Evolutionary conservation across 2,329 filamentous ascomycete species (phyloP).

Genomic region (Dactylellina haptotyla): DNA sequence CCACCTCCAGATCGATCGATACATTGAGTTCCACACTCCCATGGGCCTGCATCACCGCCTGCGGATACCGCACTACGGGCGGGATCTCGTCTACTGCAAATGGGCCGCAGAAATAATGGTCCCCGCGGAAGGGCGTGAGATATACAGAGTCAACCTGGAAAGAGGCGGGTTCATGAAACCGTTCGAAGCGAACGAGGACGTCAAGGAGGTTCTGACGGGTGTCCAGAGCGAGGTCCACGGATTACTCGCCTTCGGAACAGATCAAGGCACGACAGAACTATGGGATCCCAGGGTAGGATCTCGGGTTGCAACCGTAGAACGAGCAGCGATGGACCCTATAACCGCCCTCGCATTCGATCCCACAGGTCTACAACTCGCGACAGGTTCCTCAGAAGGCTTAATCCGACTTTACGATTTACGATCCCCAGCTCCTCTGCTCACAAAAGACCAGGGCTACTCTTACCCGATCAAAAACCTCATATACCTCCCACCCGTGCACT

Average conservation of each 20-base stretch:
- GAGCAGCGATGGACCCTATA: constrained; percentile 50
- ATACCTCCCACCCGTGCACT: constrained; percentile 69
- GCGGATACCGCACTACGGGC: constrained; percentile 90
- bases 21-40: constrained; percentile 91
- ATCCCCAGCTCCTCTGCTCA: constrained; percentile 82
- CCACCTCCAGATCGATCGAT: constrained; percentile 90
- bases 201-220: constrained; percentile 86
- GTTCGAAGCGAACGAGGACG: constrained; percentile 86
- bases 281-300: constrained; percentile 90
- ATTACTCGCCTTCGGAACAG: constrained; percentile 90
- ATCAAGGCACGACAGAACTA: constrained; percentile 93
- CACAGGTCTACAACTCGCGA: constrained; percentile 84
- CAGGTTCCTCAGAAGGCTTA: constrained; percentile 86
- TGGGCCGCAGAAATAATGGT: constrained; percentile 85
- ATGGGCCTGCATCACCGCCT: constrained; percentile 87
- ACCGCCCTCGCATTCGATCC: constrained; percentile 87
- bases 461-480: constrained; percentile 87
- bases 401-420: constrained; percentile 92
- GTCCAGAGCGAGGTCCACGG: constrained; percentile 93
- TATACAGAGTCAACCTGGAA: constrained; percentile 91
- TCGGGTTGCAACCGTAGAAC: constrained; percentile 70
- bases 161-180: constrained; percentile 92
- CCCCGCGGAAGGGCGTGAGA: constrained; percentile 90
- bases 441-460: constrained; percentile 95
- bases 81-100: constrained; percentile 86